A percentile compares a stretch with the other conserved stretches of the same genome.
Conservation (phyloP, 2,329 filamentous ascomycete species). For the Colletotrichum acutatum region DNA sequence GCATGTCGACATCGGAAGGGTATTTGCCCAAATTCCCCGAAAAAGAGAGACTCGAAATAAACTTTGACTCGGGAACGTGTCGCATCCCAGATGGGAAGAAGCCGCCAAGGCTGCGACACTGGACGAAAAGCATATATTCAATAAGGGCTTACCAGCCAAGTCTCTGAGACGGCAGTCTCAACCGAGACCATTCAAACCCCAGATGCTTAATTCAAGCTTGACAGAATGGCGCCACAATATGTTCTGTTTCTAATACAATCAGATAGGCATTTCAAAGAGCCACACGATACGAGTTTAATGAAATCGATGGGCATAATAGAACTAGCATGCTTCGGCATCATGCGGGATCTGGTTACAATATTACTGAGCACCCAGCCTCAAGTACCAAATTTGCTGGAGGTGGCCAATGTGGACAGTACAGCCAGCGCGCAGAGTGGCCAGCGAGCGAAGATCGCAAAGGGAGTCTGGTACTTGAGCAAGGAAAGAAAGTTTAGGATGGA, state of each 20-base stretch:
- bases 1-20: background rate
- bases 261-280: background rate
- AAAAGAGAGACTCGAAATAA: background rate
- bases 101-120: background rate
- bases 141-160: background rate
- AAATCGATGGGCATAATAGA: too few relatives aligned
- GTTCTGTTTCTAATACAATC: background rate
- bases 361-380: too few relatives aligned
- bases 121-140: background rate
- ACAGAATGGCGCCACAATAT: background rate
- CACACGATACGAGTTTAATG: background rate
- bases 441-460: too few relatives aligned
- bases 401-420: background rate
- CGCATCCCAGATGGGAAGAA: background rate
- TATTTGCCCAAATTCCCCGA: background rate
- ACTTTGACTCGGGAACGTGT: background rate
- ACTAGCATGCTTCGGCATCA: too few relatives aligned
- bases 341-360: too few relatives aligned
- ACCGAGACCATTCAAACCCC: background rate
- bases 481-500: background rate
- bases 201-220: background rate
- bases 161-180: background rate
- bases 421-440: background rate
- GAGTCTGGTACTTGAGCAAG: too few relatives aligned
- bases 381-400: too few relatives aligned